Conservation (phyloP, 1,139 yeast species). For the Trichomonascaceae sp. region DNA sequence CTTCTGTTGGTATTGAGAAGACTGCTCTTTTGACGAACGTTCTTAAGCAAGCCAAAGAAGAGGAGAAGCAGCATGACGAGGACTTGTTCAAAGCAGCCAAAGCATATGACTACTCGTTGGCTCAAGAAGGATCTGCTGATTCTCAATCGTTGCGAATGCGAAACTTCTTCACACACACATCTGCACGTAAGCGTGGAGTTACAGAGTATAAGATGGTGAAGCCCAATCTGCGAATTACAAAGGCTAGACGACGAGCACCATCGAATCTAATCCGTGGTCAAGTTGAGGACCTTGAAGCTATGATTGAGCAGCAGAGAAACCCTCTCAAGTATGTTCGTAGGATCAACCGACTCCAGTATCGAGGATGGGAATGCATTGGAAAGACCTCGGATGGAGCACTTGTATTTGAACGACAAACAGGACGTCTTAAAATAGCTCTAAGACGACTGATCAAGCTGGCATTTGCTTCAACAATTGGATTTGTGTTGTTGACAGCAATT, state of each 20-base stretch:
- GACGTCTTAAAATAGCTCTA: conserved; percentile 15
- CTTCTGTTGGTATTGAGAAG: conserved; percentile 15
- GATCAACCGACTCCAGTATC: conserved; percentile 33
- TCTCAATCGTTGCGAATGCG: conserved; percentile 40
- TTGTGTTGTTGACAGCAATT: conserved; percentile 1
- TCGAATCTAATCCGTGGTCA: background rate
- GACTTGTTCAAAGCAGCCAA: conserved; percentile 43
- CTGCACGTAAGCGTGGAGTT: background rate
- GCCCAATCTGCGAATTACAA: background rate
- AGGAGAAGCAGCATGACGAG: conserved; percentile 39
- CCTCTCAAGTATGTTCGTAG: conserved; percentile 22
- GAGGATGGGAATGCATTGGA: conserved; percentile 41
- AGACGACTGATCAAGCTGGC: conserved; percentile 14
- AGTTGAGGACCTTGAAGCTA: background rate
- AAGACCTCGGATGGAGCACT: conserved; percentile 22
- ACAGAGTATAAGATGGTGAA: background rate
- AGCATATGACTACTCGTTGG: conserved; percentile 50
- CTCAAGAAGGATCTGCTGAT: conserved; percentile 26
- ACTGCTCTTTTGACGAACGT: conserved; percentile 31
- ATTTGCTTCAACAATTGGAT: background rate
- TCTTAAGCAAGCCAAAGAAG: conserved; percentile 41
- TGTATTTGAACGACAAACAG: conserved; percentile 33
- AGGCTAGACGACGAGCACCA: background rate
- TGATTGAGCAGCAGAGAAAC: background rate
- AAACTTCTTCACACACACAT: conserved; percentile 44